phyloP scores from a whole-genome alignment of 192 early-diverging fungal species.

The Globomyces pollinis-pini region DNA sequence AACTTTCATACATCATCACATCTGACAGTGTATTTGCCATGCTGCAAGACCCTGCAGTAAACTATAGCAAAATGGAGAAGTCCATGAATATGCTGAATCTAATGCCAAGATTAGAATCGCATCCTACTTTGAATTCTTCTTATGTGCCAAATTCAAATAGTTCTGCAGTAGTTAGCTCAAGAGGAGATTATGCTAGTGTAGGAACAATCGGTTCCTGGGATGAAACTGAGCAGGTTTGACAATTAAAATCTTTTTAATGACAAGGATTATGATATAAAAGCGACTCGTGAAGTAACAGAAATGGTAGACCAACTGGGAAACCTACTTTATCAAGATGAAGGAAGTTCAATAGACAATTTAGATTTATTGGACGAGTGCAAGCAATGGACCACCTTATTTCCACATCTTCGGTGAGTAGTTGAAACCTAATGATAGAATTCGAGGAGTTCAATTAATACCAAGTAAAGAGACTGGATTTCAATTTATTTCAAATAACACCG shows the following conservation, averaged over 20 bases:
- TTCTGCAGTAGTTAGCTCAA: background rate
- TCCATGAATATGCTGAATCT: too few species aligned
- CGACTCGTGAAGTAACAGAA: background rate
- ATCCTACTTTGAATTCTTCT: background rate
- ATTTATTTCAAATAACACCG: background rate
- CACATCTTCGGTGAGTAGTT: background rate
- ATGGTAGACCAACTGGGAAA: background rate
- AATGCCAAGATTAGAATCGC: conserved; percentile 3
- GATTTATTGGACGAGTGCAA: conserved; percentile 3
- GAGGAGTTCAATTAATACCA: background rate
- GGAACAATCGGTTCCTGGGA: conserved; percentile 1
- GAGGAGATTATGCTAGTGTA: background rate
- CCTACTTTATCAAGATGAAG: background rate
- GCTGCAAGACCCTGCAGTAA: too few species aligned
- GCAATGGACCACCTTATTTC: conserved; percentile 1
- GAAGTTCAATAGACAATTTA: background rate
- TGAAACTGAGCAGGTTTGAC: background rate
- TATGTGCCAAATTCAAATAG: background rate
- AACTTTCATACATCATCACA: too few species aligned
- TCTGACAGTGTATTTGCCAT: too few species aligned
- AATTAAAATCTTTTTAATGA: background rate
- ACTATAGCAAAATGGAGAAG: too few species aligned
- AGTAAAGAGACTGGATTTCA: background rate
- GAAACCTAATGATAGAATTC: background rate
- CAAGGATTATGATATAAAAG: conserved; percentile 6